phyloP scores from a whole-genome alignment of 1,284 basidiomycete species.

The Xerocomus minutiporus region DNA sequence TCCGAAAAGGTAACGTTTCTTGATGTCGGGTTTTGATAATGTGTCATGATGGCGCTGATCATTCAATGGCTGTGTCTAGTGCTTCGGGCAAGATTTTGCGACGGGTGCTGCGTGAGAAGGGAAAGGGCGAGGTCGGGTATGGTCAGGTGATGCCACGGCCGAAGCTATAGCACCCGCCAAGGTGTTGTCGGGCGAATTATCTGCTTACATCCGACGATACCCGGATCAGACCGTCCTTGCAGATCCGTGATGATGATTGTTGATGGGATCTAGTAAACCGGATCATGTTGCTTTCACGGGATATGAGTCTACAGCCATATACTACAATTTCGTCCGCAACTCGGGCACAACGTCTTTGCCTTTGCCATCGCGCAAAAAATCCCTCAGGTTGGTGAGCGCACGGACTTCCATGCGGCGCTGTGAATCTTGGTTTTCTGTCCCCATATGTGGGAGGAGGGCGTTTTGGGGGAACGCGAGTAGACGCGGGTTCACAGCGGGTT shows the following conservation, averaged over 20 bases:
- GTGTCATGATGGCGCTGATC: background rate
- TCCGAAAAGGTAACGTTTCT: slow-evolving; percentile 58
- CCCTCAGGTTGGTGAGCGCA: slow-evolving; percentile 65
- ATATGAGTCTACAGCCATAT: background rate
- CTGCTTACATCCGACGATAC: background rate
- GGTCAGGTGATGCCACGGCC: slow-evolving; percentile 20
- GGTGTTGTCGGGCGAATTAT: slow-evolving; percentile 1
- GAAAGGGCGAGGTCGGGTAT: slow-evolving; percentile 43
- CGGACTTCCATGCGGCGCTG: slow-evolving; percentile 81
- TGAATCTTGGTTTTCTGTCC: slow-evolving; percentile 79
- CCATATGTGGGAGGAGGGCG: slow-evolving; percentile 86
- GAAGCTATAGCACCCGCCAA: slow-evolving; percentile 5
- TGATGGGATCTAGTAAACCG: background rate
- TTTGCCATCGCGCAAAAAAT: slow-evolving; percentile 59
- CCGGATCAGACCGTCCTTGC: background rate
- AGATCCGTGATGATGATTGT: background rate
- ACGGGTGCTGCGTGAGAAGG: slow-evolving; percentile 54
- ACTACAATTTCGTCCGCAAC: slow-evolving; percentile 36
- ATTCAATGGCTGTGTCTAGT: slow-evolving; percentile 31
- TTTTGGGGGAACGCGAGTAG: slow-evolving; percentile 78
- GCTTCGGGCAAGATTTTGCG: slow-evolving; percentile 71
- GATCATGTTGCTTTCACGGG: background rate
- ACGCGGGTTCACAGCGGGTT: slow-evolving; percentile 80
- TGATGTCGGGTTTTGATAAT: background rate
- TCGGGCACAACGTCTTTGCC: slow-evolving; percentile 68